These are phyloP conservation scores for Dothiorella sarmentorum DNA, from an alignment of 2,329 filamentous ascomycete species.

Conservation along the genomic window DNA sequence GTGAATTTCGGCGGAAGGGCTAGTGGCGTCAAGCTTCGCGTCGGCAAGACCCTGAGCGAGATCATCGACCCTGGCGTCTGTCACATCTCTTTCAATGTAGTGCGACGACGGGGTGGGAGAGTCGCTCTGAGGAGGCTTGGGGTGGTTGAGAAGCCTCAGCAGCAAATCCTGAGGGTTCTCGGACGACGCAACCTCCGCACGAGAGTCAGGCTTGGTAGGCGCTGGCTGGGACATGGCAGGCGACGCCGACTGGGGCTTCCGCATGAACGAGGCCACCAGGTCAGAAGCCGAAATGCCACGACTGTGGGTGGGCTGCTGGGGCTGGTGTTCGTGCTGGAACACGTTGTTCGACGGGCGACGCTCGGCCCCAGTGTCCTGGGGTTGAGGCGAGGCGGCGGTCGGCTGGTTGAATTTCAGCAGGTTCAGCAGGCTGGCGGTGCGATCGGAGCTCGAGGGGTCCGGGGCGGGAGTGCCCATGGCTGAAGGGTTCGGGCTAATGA, in stretches of 20 bases:
- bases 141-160: conserved; percentile 77
- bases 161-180: conserved; percentile 80
- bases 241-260: conserved; percentile 37
- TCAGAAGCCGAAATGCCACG: conserved; percentile 54
- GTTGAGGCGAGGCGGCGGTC: conserved; percentile 28
- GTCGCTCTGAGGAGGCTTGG: conserved; percentile 47
- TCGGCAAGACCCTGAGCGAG: conserved; percentile 45
- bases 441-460: conserved; percentile 41
- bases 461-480: conserved; percentile 41
- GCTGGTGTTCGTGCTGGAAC: conserved; percentile 20
- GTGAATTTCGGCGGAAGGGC: conserved; percentile 29
- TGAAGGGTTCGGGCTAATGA: conserved; percentile 56
- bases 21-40: conserved; percentile 36
- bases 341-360: conserved; percentile 25
- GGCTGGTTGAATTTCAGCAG: conserved; percentile 62
- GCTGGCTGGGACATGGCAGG: conserved; percentile 32
- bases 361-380: conserved; percentile 32
- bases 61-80: conserved; percentile 43
- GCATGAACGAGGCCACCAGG: conserved; percentile 55
- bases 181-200: conserved; percentile 26
- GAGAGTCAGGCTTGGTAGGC: conserved; percentile 26
- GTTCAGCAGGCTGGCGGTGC: conserved; percentile 59
- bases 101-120: conserved; percentile 26
- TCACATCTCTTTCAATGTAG: conserved; percentile 33
- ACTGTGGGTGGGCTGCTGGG: conserved; percentile 27